Evolutionary conservation across 2,329 filamentous ascomycete species (phyloP).

Genomic region (Iodosphaeria phyllophila): DNA sequence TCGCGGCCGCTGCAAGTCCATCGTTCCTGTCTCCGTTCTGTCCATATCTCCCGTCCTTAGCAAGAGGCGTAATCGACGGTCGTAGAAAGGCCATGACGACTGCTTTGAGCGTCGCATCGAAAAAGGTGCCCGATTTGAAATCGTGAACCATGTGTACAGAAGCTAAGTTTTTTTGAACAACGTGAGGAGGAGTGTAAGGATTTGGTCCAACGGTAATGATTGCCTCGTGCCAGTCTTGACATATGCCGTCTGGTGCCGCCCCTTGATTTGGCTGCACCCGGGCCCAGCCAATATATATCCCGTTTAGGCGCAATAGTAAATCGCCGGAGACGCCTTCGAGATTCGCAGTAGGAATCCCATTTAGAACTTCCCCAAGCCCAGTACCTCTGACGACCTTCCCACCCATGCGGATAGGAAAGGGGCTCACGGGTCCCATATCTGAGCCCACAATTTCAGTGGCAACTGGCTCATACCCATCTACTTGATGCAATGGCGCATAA

Average conservation of each 20-base stretch:
- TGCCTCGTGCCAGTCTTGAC: slow-evolving; percentile 35
- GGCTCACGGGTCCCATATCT: slow-evolving; percentile 30
- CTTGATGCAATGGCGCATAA: slow-evolving; percentile 18
- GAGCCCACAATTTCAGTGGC: slow-evolving; percentile 21
- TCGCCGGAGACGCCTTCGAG: slow-evolving; percentile 31
- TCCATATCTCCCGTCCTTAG: no score
- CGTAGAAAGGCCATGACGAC: slow-evolving; percentile 43
- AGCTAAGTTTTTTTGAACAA: slow-evolving; percentile 31
- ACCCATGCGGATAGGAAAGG: slow-evolving; percentile 32
- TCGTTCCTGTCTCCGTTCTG: no score
- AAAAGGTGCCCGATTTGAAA: slow-evolving; percentile 22
- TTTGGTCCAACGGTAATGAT: slow-evolving; percentile 37
- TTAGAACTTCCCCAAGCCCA: slow-evolving; percentile 17
- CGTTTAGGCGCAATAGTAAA: slow-evolving; percentile 32
- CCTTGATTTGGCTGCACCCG: slow-evolving; percentile 19
- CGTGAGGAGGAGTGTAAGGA: slow-evolving; percentile 22
- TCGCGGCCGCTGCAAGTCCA: slow-evolving; percentile 13
- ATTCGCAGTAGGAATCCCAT: slow-evolving; percentile 34
- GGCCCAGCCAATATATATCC: slow-evolving; percentile 49
- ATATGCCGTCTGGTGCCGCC: slow-evolving; percentile 13
- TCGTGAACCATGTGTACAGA: slow-evolving; percentile 33
- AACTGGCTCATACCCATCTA: no score
- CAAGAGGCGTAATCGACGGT: slow-evolving; percentile 10
- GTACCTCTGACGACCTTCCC: slow-evolving; percentile 27
- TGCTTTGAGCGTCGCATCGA: slow-evolving; percentile 26